These are phyloP conservation scores for Hyaloperonospora brassicae DNA, from an alignment of 352 stramenopile genomes.

Conservation along the genomic window DNA sequence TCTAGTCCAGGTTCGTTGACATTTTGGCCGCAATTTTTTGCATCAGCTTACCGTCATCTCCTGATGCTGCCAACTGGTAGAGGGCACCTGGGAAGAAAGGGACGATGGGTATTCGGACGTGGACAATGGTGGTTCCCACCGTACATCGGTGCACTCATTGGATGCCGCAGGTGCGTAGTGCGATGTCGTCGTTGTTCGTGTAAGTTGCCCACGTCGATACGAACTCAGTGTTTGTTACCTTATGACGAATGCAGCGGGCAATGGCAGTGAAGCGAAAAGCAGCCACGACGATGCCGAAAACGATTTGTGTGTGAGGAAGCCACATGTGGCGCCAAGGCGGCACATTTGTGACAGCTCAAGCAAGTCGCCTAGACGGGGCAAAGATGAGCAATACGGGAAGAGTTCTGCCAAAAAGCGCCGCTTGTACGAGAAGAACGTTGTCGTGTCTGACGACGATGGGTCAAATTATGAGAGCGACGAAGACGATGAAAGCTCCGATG, in stretches of 20 bases:
- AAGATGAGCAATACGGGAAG: slow-evolving; percentile 31
- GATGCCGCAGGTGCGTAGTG: slow-evolving; percentile 23
- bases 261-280: too few relatives aligned
- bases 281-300: slow-evolving; percentile 8
- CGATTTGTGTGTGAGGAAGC: slow-evolving; percentile 6
- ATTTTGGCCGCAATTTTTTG: slow-evolving; percentile 3
- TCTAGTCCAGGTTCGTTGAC: slow-evolving; percentile 30
- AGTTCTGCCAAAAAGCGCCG: slow-evolving; percentile 25
- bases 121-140: slow-evolving; percentile 22
- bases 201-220: too few relatives aligned
- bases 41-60: slow-evolving; percentile 1
- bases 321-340: slow-evolving; percentile 1
- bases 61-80: background rate
- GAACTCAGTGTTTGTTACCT: slow-evolving; percentile 10
- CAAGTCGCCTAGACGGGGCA: slow-evolving; percentile 21
- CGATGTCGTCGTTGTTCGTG: background rate
- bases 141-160: slow-evolving; percentile 19
- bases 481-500: slow-evolving; percentile 19
- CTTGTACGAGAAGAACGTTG: slow-evolving; percentile 9
- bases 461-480: slow-evolving; percentile 22
- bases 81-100: slow-evolving; percentile 16
- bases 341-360: slow-evolving; percentile 7
- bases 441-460: slow-evolving; percentile 16
- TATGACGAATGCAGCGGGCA: too few relatives aligned
- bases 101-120: slow-evolving; percentile 21